These are phyloP conservation scores for Sporothrix mexicana DNA, from an alignment of 2,329 filamentous ascomycete genomes.

Conservation along the genomic window DNA sequence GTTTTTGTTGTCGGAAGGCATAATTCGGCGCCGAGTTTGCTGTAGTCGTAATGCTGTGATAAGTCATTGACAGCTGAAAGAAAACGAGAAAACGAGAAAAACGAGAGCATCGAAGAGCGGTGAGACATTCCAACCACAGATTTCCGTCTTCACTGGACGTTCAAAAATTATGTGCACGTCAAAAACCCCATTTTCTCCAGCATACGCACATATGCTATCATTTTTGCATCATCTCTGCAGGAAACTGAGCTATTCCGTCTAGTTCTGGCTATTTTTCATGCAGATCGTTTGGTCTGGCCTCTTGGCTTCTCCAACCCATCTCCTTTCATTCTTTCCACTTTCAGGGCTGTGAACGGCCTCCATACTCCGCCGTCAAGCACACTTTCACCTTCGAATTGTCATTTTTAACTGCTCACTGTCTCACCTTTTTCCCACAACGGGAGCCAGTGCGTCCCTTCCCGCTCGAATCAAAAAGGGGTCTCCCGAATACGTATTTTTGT, in stretches of 20 bases:
- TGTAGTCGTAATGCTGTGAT: background rate
- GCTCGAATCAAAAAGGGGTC: background rate
- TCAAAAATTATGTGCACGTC: constrained; percentile 6
- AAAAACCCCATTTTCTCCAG: background rate
- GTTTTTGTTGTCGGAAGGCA: background rate
- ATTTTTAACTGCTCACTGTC: background rate
- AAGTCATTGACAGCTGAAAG: constrained; percentile 13
- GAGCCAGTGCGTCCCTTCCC: constrained; percentile 23
- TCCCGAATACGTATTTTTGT: background rate
- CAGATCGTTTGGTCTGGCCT: background rate
- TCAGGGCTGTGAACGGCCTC: background rate
- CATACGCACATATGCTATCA: no score
- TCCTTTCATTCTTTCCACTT: background rate
- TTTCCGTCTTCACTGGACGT: background rate
- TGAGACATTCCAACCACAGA: background rate
- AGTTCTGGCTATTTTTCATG: background rate
- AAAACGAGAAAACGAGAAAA: background rate
- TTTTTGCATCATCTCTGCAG: background rate
- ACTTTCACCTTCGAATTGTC: background rate
- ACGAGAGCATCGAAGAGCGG: background rate
- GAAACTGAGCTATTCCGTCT: background rate
- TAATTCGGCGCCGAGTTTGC: background rate
- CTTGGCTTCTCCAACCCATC: background rate
- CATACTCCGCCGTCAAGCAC: background rate
- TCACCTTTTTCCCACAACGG: background rate